Evolutionary conservation across 768 basidiomycete genomes (phyloP).

Genomic region (Russula compacta): DNA sequence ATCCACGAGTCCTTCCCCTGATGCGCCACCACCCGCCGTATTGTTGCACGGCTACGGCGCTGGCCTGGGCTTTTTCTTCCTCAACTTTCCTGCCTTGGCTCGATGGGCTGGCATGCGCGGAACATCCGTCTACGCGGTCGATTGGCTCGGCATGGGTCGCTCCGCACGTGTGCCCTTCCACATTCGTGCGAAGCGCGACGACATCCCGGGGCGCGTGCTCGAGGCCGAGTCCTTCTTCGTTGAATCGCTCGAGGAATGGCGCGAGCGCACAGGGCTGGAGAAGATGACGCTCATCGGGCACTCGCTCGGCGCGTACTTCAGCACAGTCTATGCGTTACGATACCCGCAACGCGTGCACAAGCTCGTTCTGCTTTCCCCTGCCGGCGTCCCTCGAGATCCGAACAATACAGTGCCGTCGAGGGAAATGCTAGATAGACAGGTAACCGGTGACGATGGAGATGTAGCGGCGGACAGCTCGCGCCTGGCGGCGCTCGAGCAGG

Average conservation of each 20-base stretch:
- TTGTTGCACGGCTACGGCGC: conserved; percentile 91
- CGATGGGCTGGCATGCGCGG: conserved; percentile 60
- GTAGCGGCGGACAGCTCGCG: conserved; percentile 40
- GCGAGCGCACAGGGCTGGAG: conserved; percentile 64
- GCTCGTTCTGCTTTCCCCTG: conserved; percentile 82
- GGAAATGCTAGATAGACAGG: conserved; percentile 39
- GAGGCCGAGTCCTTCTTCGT: conserved; percentile 92
- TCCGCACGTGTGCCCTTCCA: conserved; percentile 78
- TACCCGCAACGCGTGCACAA: conserved; percentile 77
- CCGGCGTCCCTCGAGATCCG: conserved; percentile 77
- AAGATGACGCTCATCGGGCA: conserved; percentile 89
- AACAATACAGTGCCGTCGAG: conserved; percentile 44
- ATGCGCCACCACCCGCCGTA: conserved; percentile 66
- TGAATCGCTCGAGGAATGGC: conserved; percentile 88
- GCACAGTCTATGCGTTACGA: conserved; percentile 78
- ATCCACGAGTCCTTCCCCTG: conserved; percentile 40
- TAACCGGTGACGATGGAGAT: conserved; percentile 30
- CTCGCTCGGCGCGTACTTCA: conserved; percentile 83
- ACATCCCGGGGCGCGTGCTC: conserved; percentile 59
- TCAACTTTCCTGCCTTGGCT: conserved; percentile 67
- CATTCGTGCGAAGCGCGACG: conserved; percentile 56
- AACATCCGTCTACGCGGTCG: conserved; percentile 72
- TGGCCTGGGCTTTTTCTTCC: conserved; percentile 84
- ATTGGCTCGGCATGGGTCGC: conserved; percentile 96
- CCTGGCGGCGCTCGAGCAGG: conserved; percentile 42